Base-by-base conservation (phyloP, 2,329 filamentous ascomycete species). In the Phialemoniopsis sp. region DNA sequence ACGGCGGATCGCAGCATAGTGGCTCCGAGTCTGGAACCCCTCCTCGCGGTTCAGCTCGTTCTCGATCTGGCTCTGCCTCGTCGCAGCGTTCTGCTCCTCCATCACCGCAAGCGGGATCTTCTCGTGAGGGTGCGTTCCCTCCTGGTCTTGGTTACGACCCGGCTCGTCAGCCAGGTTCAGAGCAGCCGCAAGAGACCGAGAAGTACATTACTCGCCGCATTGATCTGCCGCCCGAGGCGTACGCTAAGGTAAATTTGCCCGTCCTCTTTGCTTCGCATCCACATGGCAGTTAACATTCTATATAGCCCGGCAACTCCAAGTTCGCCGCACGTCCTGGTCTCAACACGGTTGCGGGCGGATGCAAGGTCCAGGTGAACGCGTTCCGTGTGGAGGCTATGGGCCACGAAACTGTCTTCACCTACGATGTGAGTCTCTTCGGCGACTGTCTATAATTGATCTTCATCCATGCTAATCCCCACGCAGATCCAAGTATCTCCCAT, bases 381-480 rank as follows among this genome's bases (percentile, higher is more conserved):
- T 95, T 83, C 61, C 73, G 80, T 0, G 82, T 96, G 39, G 62
- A 58, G 0, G 62, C 67, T 9, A 78, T 82, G 30, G 80, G 80
- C 0, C 70, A 60, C 3, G 73, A 69, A 12, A 75, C 78, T 0
- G 77, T 96, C 16, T 82, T 82, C 46, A 90, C 96, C 56, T 97
- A 91, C 51, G 89, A 95, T 65, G 87, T 90, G 66, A 73, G 85
- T n/a, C 74, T 30, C 26, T 36, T 13, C 29, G 10, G 12, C n/a
- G 4, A 3, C 15, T 36, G 8, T 8, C 26, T 12, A 8, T 29
- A 26, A 35, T 46, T 54, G 32, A 45, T 19, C 34, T 35, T 19
- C 26, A 14, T 12, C 17, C 18, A 56, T 73, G 4, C 73, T 91
- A 32, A 78, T 81, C 3, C 78, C 73, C 2, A 6, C 49, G 80